Evolutionary conservation across 306 rosid species (phyloP), one percentile per base, ranked within the genome.

Genomic region (Arachis stenosperma): DNA sequence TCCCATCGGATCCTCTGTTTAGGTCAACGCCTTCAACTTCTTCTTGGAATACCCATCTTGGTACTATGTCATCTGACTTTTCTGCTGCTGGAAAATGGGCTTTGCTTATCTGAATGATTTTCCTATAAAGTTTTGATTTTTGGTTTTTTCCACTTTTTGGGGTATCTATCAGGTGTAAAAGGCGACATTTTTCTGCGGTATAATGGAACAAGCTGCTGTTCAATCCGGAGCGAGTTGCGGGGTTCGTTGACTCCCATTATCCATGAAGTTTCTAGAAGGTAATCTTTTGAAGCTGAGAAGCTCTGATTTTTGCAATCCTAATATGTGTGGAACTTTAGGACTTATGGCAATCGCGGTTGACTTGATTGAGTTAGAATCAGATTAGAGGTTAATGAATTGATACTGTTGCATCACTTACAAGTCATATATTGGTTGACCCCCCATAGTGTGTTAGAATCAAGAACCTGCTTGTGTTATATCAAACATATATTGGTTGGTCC

Each of bases 241-340:
- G 75, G 74, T 81, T 78, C 88, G 6, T 27, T 75, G 74, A 6
- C 74, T 5, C 67, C 77, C 66, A 79, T 78, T 6, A 15, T 67
- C 9, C 42, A 57, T 65, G 69, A 46, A 15, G 37, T 67, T 5
- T 77, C 89, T 33, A 70, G 46, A 75, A 85, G 96, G 98, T 92
- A 64, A 54, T 65, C 11, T 13, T 71, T 81, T 79, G 3, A 14
- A 55, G 47, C 47, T 37, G 46, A 42, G 7, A 61, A 3, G 14
- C 58, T 75, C 41, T 71, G 59, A 56, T 63, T 39, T 55, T 70
- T 42, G 36, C 61, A 13, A n/a, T 14, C 4, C 37, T 9, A 7
- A 8, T 30, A 62, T 40, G 13, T 53, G 13, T 77, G 42, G 53
- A 76, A 27, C 44, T 58, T 59, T 77, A 48, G 41, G 57, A 60